Base-by-base conservation (phyloP, 176 grass and related monocot genomes). In the Urochloa ruziziensis region DNA sequence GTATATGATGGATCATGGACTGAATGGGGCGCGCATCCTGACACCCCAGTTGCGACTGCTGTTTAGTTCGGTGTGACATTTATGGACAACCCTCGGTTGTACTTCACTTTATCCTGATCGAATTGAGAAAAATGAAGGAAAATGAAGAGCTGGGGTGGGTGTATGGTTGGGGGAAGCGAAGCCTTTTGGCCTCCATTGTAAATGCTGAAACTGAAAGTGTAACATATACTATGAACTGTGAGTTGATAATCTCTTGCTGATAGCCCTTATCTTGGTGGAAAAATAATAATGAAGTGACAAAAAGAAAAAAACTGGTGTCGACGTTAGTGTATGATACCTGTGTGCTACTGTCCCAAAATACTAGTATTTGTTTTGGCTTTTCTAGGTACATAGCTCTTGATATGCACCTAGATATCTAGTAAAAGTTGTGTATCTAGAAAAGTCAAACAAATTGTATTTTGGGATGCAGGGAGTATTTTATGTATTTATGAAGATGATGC, bases 1-100 rank as follows among this genome's bases (percentile, higher is more conserved):
- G 65, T 94, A 28, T 97, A 97, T 4, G 95, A 97, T 54, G 92
- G 92, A 71, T 97, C 95, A 60, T 97, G 92, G 95, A 93, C 92
- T 0, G 92, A 98, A 53, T 95, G 95, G 95, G 95, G 92, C 25
- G 86, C 90, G 39, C 82, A 88, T 34, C 35, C 90, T 19, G 92
- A 98, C 52, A 88, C 95, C 40, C 92, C 92, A 36, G 90, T 97
- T 76, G 79, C 72, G 18, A 86, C 75, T 6, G 54, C 78, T 77
- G 81, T 73, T 79, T 98, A 82, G 83, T 36, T n/a, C n/a, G n/a
- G n/a, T n/a, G n/a, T n/a, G n/a, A n/a, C n/a, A n/a, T 4, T 3
- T 4, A 56, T 64, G 65, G 28, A 49, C 3, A 17, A 58, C 8
- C 21, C 30, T 17, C 3, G 36, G 34, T 77, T 71, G 78, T 39